phyloP scores from a whole-genome alignment of 2,329 filamentous ascomycete species.

The Pseudogymnoascus sp. region DNA sequence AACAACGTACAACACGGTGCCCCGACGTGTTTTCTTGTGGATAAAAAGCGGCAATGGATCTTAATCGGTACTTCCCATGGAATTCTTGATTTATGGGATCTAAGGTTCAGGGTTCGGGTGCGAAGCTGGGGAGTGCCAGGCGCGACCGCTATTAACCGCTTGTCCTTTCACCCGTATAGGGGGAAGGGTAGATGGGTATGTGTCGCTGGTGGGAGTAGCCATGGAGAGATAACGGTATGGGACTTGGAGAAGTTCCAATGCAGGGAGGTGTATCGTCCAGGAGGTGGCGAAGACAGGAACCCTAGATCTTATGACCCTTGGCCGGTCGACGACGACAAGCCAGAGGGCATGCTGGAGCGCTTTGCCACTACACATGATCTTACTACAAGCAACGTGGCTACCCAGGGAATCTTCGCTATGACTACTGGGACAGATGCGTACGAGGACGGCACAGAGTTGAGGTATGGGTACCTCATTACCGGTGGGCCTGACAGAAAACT shows the following conservation, averaged over 20 bases:
- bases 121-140: slow-evolving; percentile 83
- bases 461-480: slow-evolving; percentile 76
- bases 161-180: slow-evolving; percentile 70
- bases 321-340: slow-evolving; percentile 82
- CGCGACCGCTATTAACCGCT: slow-evolving; percentile 68
- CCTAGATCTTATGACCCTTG: slow-evolving; percentile 69
- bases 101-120: slow-evolving; percentile 83
- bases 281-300: slow-evolving; percentile 43
- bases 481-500: slow-evolving; percentile 85
- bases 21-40: slow-evolving; percentile 84
- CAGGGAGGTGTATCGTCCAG: slow-evolving; percentile 72
- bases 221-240: slow-evolving; percentile 90
- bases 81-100: slow-evolving; percentile 87
- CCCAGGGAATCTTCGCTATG: slow-evolving; percentile 68
- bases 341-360: slow-evolving; percentile 76
- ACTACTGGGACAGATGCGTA: slow-evolving; percentile 61
- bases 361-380: slow-evolving; percentile 70
- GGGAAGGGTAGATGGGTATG: slow-evolving; percentile 78
- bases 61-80: slow-evolving; percentile 88
- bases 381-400: slow-evolving; percentile 43
- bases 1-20: slow-evolving; percentile 89
- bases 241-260: slow-evolving; percentile 86
- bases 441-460: slow-evolving; percentile 62
- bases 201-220: slow-evolving; percentile 76
- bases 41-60: slow-evolving; percentile 81